A percentile compares a stretch with the other conserved stretches of the same genome.
phyloP scores from a whole-genome alignment of 1,284 basidiomycete genomes.

The Xerocomus amazonicus region DNA sequence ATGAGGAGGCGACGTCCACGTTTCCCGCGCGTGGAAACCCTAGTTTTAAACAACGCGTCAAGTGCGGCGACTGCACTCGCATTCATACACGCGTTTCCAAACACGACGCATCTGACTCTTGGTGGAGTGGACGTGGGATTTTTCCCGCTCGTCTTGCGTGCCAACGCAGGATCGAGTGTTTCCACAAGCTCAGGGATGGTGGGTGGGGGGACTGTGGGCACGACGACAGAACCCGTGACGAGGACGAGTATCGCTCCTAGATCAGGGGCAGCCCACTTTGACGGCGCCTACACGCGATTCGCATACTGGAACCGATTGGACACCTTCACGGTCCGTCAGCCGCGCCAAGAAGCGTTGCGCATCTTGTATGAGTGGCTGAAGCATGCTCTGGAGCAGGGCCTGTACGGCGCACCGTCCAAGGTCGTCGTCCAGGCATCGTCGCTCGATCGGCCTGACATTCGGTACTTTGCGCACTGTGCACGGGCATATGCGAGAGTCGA shows the following conservation, averaged over 20 bases:
- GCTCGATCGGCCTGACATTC: conserved; percentile 16
- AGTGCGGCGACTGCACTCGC: conserved; percentile 21
- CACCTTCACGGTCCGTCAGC: conserved; percentile 22
- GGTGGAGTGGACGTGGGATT: conserved; percentile 28
- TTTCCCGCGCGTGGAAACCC: conserved; percentile 26
- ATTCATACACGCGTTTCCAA: conserved; percentile 29
- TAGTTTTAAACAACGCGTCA: conserved; percentile 29
- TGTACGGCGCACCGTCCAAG: conserved; percentile 13
- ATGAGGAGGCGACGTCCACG: conserved; percentile 16
- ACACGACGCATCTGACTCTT: conserved; percentile 18
- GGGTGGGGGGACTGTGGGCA: not conserved
- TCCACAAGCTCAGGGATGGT: not conserved
- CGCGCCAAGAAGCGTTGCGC: conserved; percentile 20
- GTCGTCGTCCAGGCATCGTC: conserved; percentile 16
- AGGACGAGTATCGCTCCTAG: not conserved
- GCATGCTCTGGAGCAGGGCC: conserved; percentile 10
- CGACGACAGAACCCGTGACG: not conserved
- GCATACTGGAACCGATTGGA: conserved; percentile 18
- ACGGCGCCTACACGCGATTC: not conserved
- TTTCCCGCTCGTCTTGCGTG: conserved; percentile 16
- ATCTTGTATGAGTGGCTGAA: conserved; percentile 23
- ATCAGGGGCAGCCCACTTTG: not conserved
- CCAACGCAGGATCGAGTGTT: not conserved
- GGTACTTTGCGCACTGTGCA: conserved; percentile 15
- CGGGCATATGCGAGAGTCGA: conserved; percentile 17